phyloP scores from a whole-genome alignment of 345 rosid species.

The Populus euphratica region DNA sequence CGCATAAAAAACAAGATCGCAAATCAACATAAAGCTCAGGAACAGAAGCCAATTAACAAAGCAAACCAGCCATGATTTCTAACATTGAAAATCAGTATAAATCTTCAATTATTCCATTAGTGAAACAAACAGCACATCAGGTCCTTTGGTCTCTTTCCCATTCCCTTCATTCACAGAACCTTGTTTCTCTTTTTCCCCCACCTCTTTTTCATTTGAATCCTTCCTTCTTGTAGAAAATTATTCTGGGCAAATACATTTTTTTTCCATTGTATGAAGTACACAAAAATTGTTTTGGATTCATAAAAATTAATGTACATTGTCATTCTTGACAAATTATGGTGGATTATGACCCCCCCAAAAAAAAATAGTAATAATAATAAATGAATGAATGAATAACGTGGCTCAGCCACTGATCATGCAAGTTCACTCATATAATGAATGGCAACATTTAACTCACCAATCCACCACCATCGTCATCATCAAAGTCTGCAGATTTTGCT shows the following conservation, averaged over 20 bases:
- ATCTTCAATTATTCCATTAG: neutral
- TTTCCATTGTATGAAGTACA: neutral
- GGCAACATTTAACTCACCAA: conserved; percentile 50
- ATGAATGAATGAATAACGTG: too few species aligned
- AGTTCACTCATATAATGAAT: neutral
- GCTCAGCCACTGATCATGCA: neutral
- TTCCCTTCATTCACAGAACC: neutral
- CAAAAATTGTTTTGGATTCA: too few species aligned
- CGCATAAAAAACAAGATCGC: neutral
- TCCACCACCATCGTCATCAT: conserved; percentile 97
- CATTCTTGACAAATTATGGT: neutral
- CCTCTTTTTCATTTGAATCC: neutral
- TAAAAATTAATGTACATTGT: neutral
- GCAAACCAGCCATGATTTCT: neutral
- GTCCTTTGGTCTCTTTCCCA: neutral
- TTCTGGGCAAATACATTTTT: neutral
- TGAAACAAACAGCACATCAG: neutral
- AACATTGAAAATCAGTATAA: neutral
- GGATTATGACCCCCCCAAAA: neutral
- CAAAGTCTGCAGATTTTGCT: conserved; percentile 85
- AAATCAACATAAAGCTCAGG: neutral
- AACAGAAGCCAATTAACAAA: neutral
- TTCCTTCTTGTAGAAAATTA: neutral
- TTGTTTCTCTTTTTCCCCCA: neutral
- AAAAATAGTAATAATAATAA: too few species aligned